Evolutionary conservation across 805 yeast species (phyloP).

Genomic region (Allodekkera sacchari): DNA sequence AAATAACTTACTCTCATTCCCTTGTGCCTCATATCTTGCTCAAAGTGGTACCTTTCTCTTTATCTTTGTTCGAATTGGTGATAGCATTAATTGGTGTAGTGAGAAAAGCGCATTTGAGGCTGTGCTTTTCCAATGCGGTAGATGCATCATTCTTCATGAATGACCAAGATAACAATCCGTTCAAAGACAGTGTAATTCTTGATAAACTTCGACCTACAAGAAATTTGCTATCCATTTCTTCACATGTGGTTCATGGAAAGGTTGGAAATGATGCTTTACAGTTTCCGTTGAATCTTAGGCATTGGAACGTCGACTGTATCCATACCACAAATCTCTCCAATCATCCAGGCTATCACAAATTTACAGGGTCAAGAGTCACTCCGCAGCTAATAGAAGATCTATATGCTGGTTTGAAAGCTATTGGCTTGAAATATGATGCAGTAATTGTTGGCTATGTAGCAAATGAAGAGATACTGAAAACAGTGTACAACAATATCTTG

Average conservation of each 20-base stretch:
- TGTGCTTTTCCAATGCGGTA: background rate
- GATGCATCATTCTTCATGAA: too few species aligned
- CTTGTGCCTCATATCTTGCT: too few species aligned
- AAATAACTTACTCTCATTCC: too few species aligned
- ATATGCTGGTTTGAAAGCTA: conserved; percentile 43
- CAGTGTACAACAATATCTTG: conserved; percentile 29
- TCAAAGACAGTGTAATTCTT: too few species aligned
- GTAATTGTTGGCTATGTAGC: conserved; percentile 79
- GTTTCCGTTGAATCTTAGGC: conserved; percentile 76
- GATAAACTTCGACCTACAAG: conserved; percentile 4
- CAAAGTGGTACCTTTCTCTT: too few species aligned
- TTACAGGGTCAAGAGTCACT: conserved; percentile 48
- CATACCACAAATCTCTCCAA: conserved; percentile 87
- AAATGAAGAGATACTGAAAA: conserved; percentile 42
- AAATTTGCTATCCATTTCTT: conserved; percentile 53
- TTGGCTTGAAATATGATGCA: conserved; percentile 45
- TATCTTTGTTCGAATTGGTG: too few species aligned
- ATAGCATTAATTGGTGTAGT: too few species aligned
- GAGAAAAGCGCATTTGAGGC: background rate
- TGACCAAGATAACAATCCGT: too few species aligned
- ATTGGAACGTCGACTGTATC: conserved; percentile 89
- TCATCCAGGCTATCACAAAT: conserved; percentile 80
- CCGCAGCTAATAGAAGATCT: conserved; percentile 40
- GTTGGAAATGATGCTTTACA: conserved; percentile 92
- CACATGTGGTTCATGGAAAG: conserved; percentile 93